Base-by-base conservation (phyloP, 2,329 filamentous ascomycete species). In the Chrysoporthe austroafricana region DNA sequence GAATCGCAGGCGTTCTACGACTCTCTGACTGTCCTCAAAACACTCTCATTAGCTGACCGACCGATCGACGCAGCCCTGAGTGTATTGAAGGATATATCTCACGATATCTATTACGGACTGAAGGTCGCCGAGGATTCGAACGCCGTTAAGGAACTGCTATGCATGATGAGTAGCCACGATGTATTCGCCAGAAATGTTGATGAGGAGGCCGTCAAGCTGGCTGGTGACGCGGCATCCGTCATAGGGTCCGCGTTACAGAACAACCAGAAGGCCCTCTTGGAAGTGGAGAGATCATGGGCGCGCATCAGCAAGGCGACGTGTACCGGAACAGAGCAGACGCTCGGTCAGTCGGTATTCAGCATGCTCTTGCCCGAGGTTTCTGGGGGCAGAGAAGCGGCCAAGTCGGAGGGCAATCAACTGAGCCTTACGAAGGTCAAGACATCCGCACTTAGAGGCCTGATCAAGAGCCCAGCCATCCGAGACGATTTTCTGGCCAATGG, bases 51-150 rank as follows among this genome's bases (percentile, higher is more conserved):
- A 26, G 71, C 71, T 21, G 75, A 76, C 18, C 71, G 77, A 64
- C 76, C 74, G 3, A 78, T 87, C 16, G 82, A 85, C 52, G 78
- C 78, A 13, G 85, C 86, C 0, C 80, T 91, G 8, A 82, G 85
- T 44, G 81, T 81, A 44, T 82, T 91, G n/a, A 82, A 85, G 69
- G 88, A 91, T 7, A 78, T 90, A 39, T 85, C 88, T 0, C 88
- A 91, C 76, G 89, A 91, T 76, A 87, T 91, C 70, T 91, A 90
- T 79, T 91, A 90, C 76, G 89, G 89, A 11, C 79, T 88, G 21
- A 86, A 89, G 75, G 83, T 91, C 67, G 81, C 84, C 32, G 85
- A 88, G 74, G 85, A 89, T 71, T 73, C 79, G 2, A 82, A 83
- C 2, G 84, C 84, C 1, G 72, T 89, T 63, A 82, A 81, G 70